Conservation (phyloP, 257 asterid species). For the Jaltomata sinuosa region DNA sequence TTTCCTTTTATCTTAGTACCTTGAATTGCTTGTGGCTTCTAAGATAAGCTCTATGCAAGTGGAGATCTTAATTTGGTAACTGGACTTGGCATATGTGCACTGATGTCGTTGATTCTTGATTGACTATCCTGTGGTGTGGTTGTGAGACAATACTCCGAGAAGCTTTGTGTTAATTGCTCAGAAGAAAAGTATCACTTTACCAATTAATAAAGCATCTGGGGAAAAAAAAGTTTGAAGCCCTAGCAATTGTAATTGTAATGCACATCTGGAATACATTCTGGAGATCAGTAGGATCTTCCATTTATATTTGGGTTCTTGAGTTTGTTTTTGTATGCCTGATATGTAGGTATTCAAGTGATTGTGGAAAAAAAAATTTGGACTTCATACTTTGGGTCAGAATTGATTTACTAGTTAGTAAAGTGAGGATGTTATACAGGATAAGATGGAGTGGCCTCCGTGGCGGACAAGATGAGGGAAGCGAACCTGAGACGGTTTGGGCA, state of each 20-base stretch:
- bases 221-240: neutral
- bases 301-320: neutral
- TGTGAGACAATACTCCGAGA: neutral
- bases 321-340: neutral
- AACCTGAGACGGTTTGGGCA: neutral
- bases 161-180: neutral
- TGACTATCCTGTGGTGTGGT: neutral
- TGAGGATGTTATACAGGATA: no score
- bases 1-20: neutral
- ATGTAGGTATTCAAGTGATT: neutral
- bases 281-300: neutral
- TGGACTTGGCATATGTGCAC: neutral
- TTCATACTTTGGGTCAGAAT: neutral
- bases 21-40: neutral
- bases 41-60: neutral
- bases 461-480: neutral
- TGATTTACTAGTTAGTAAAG: no score
- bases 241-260: neutral
- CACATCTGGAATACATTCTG: neutral
- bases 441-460: neutral
- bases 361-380: neutral
- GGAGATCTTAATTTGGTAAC: neutral
- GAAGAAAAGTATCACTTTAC: neutral
- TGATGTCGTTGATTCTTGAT: neutral
- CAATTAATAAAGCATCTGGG: neutral